A percentile compares a stretch with the other conserved stretches of the same genome.
These are phyloP conservation scores for Cryptosporidium baileyi DNA, from an alignment of 169 alveolate genomes.

Conservation along the genomic window DNA sequence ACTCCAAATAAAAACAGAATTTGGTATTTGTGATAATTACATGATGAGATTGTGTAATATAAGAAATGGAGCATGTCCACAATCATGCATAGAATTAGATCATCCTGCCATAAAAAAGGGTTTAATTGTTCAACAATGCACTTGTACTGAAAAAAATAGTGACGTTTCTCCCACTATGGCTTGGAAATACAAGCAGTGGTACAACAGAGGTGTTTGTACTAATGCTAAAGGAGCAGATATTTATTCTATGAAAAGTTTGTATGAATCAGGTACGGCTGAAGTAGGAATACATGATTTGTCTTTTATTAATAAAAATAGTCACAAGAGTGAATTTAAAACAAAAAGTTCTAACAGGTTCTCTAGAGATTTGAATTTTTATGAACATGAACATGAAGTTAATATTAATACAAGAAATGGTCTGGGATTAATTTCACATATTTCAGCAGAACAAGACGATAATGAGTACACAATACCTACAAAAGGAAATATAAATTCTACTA, in stretches of 20 bases:
- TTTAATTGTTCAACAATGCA: constrained; percentile 63
- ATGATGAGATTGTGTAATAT: constrained; percentile 64
- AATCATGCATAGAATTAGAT: constrained; percentile 27
- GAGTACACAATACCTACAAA: constrained; percentile 14
- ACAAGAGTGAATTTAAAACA: constrained; percentile 1
- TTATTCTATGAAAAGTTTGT: constrained; percentile 15
- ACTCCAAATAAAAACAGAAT: not conserved
- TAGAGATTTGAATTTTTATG: constrained; percentile 24
- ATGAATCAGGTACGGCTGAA: constrained; percentile 9
- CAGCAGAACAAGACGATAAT: not conserved
- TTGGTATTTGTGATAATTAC: constrained; percentile 33
- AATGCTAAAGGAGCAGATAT: constrained; percentile 44
- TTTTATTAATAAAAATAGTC: not conserved
- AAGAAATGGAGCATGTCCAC: constrained; percentile 69
- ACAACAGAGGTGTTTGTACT: constrained; percentile 44
- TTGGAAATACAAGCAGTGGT: constrained; percentile 63
- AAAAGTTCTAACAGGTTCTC: constrained; percentile 37
- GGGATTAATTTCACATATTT: not conserved
- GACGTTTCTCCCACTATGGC: constrained; percentile 44
- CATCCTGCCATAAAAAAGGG: constrained; percentile 54
- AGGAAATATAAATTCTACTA: not conserved
- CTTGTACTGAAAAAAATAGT: constrained; percentile 25
- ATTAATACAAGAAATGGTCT: constrained; percentile 25
- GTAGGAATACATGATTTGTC: constrained; percentile 3
- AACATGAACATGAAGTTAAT: not conserved